Evolutionary conservation across 495 filamentous ascomycete species (phyloP), one percentile per base, ranked within the genome.

Genomic region (Xylaria flabelliformis): DNA sequence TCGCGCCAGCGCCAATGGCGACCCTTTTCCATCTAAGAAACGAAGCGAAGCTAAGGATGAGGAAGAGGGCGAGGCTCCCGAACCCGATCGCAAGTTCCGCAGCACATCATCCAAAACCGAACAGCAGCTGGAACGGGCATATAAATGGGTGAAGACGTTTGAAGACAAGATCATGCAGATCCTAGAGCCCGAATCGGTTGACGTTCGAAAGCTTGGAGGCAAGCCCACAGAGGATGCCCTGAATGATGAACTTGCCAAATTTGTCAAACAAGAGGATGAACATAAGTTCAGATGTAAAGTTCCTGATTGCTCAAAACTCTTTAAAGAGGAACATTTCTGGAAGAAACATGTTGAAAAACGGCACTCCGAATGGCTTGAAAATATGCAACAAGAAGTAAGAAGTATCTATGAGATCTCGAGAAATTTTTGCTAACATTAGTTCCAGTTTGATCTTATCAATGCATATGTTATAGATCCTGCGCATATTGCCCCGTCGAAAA

Each of bases 61-160:
- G 36, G 92, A 94, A 73, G 89, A 90, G 50, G 87, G 86, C 46
- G 82, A 85, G 10, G 88, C 90, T 3, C 85, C 89, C 19, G 86
- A 88, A 3, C 88, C 88, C 19, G 82, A 87, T 7, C 93, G 91
- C 73, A 90, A 90, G 51, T 87, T 88, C 70, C 87, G 88, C 48
- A 91, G 90, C 39, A 88, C 88, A 51, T 86, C 82, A 39, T 87
- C 88, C 63, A 97, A 97, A 81, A 88, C 89, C 1, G 94, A 97
- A 75, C 91, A 95, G 76, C 97, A 98, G 82, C 88, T 98, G 41
- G 92, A 93, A 77, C 90, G 97, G 55, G 97, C 96, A 1, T 97
- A 94, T 83, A 99, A 99, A 75, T 98, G 97, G 97, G 97, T 98
- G n/a, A 95, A 91, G 82, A 97, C 95, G 0, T 99, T 97, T 76